Evolutionary conservation across 352 stramenopile species (phyloP).

Genomic region (Globisporangium mamillatum): DNA sequence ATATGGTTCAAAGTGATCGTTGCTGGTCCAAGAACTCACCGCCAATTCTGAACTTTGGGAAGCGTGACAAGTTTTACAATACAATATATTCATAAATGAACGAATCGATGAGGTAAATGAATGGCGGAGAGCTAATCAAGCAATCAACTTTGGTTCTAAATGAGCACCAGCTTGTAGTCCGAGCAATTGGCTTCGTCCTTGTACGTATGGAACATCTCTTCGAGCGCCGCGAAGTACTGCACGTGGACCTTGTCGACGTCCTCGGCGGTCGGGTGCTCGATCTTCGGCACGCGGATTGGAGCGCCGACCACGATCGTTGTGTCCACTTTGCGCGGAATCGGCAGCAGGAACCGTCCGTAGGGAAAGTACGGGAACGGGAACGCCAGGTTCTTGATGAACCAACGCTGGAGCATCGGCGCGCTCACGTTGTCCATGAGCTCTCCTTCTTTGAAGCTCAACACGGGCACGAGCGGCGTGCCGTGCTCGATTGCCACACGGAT

Average conservation of each 20-base stretch:
- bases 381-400: constrained; percentile 75
- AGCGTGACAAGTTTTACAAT: not conserved
- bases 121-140: not conserved
- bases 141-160: constrained; percentile 18
- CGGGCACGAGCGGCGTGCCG: constrained; percentile 62
- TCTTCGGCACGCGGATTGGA: constrained; percentile 49
- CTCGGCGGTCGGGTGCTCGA: constrained; percentile 39
- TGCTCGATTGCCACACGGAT: constrained; percentile 77
- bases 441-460: constrained; percentile 81
- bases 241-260: constrained; percentile 65
- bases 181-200: constrained; percentile 71
- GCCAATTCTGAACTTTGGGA: not conserved
- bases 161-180: constrained; percentile 73
- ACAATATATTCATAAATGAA: constrained; percentile 4
- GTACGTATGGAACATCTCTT: constrained; percentile 64
- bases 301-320: constrained; percentile 65
- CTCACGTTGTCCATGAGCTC: constrained; percentile 83
- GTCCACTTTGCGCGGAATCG: constrained; percentile 63
- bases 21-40: not conserved
- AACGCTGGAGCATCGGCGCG: constrained; percentile 67
- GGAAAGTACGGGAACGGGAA: constrained; percentile 82
- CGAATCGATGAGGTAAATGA: not conserved
- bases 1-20: not conserved
- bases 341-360: constrained; percentile 61
- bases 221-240: constrained; percentile 55